phyloP scores from a whole-genome alignment of 208 protist genomes.

The Zelonia costaricensis region DNA sequence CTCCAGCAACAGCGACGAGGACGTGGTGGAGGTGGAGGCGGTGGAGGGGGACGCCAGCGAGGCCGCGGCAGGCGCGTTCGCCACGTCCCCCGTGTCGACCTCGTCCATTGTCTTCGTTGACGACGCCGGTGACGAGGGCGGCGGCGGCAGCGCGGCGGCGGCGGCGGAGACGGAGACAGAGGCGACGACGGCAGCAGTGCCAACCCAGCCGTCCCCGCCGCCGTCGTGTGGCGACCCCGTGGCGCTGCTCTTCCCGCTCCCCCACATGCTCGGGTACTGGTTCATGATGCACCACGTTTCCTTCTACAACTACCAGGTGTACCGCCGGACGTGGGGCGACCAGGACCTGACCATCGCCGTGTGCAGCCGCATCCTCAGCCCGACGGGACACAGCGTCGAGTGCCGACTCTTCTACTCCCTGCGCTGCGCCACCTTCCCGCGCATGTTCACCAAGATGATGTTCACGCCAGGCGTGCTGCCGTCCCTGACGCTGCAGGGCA shows the following conservation, averaged over 20 bases:
- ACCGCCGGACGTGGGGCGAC: conserved; percentile 40
- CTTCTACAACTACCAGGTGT: conserved; percentile 48
- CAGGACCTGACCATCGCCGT: conserved; percentile 60
- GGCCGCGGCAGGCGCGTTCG: neutral
- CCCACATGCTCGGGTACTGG: conserved; percentile 49
- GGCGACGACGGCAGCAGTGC: neutral
- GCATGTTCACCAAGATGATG: conserved; percentile 66
- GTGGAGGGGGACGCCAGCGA: neutral
- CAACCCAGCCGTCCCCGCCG: neutral
- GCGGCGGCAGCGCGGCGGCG: neutral
- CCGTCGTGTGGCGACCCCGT: conserved; percentile 6
- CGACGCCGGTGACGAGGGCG: conserved; percentile 4
- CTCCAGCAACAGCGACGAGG: neutral
- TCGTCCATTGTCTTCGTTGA: conserved; percentile 19
- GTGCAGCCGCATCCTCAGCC: conserved; percentile 63
- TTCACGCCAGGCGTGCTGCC: conserved; percentile 56
- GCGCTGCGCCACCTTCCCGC: conserved; percentile 38
- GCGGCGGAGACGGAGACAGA: neutral
- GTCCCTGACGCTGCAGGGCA: conserved; percentile 33
- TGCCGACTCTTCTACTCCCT: conserved; percentile 66
- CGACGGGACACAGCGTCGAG: conserved; percentile 58
- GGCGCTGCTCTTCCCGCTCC: conserved; percentile 35
- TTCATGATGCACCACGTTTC: conserved; percentile 66
- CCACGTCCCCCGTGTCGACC: conserved; percentile 5
- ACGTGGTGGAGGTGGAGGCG: too few species aligned